Evolutionary conservation across 345 rosid genomes (phyloP).

Genomic region (Populus simonii): DNA sequence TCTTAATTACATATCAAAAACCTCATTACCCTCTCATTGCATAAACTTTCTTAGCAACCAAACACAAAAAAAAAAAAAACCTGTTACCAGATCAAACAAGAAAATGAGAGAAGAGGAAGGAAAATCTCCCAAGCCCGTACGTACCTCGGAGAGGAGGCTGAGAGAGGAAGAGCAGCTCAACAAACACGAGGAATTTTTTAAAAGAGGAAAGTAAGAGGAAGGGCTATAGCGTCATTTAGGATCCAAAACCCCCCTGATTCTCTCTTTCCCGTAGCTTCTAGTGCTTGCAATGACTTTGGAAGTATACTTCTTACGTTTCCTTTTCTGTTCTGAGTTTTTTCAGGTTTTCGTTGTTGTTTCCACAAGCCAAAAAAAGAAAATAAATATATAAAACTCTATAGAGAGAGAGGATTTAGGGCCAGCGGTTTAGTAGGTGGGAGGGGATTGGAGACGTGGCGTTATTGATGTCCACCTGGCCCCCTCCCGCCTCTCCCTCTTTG

Average conservation of each 20-base stretch:
- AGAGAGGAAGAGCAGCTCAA: slow-evolving; percentile 1
- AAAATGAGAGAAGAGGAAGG: background rate
- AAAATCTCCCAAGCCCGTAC: background rate
- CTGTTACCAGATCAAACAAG: background rate
- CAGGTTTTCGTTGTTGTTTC: background rate
- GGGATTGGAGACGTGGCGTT: background rate
- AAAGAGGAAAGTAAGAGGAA: background rate
- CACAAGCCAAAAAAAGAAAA: background rate
- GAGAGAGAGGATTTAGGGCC: slow-evolving; percentile 5
- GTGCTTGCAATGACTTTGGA: background rate
- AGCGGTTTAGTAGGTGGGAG: background rate
- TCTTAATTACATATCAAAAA: background rate
- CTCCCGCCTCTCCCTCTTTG: slow-evolving; percentile 3
- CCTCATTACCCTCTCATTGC: slow-evolving; percentile 3
- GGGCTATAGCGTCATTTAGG: slow-evolving; percentile 10
- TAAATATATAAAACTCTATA: background rate
- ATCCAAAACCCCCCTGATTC: background rate
- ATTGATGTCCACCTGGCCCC: slow-evolving; percentile 13
- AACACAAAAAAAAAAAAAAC: background rate
- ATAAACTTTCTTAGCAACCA: background rate
- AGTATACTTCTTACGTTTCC: background rate
- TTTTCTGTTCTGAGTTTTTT: background rate
- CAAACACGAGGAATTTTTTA: background rate
- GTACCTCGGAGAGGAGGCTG: background rate
- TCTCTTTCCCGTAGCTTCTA: background rate